These are phyloP conservation scores for Aspergillus alliaceus DNA, from an alignment of 2,329 filamentous ascomycete species.

Conservation along the genomic window DNA sequence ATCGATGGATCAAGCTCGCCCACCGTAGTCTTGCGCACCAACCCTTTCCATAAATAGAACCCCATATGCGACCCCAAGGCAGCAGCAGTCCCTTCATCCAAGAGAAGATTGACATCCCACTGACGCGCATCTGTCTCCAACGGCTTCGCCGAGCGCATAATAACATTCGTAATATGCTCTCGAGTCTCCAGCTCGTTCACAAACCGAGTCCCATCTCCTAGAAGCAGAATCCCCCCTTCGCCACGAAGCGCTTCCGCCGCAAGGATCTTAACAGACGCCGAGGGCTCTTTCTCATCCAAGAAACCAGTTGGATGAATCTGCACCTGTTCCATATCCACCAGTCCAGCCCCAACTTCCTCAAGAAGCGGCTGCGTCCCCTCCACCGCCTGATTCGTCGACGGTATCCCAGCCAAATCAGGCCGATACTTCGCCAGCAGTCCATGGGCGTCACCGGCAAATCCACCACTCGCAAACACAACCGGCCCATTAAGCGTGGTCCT, in stretches of 20 bases:
- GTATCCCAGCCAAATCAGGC: slow-evolving; percentile 59
- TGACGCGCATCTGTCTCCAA: slow-evolving; percentile 43
- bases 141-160: slow-evolving; percentile 42
- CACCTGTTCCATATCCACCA: slow-evolving; percentile 52
- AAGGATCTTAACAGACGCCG: slow-evolving; percentile 58
- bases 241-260: slow-evolving; percentile 64
- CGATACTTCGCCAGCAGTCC: slow-evolving; percentile 58
- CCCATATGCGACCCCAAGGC: slow-evolving; percentile 57
- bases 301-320: slow-evolving; percentile 68
- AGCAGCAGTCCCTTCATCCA: slow-evolving; percentile 59
- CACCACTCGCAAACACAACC: slow-evolving; percentile 62
- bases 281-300: slow-evolving; percentile 52
- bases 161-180: slow-evolving; percentile 55
- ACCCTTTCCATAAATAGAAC: slow-evolving; percentile 64
- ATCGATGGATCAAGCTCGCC: slow-evolving; percentile 47
- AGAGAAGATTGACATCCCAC: slow-evolving; percentile 59
- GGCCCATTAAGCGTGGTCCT: slow-evolving; percentile 45
- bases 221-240: slow-evolving; percentile 61
- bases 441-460: slow-evolving; percentile 62
- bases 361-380: slow-evolving; percentile 54
- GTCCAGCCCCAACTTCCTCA: slow-evolving; percentile 38
- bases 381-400: slow-evolving; percentile 63
- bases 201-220: slow-evolving; percentile 51
- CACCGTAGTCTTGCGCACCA: slow-evolving; percentile 59
- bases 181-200: slow-evolving; percentile 64